A percentile compares a stretch with the other conserved stretches of the same genome.
Evolutionary conservation across 805 yeast species (phyloP).

Genomic region (Cyberlindnera xylosilytica): DNA sequence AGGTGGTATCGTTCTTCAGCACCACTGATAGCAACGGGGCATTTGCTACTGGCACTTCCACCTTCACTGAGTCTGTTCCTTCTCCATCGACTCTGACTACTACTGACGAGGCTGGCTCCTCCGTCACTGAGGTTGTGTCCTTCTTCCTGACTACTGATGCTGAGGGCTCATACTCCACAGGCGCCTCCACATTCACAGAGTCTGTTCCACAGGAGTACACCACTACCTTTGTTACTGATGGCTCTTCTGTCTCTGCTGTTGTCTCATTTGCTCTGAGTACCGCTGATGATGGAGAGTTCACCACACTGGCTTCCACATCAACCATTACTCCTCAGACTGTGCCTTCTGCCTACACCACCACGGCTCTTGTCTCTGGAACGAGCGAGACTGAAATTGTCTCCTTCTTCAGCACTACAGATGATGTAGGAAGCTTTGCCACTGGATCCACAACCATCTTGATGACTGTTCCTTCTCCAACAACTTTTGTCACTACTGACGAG

Average conservation of each 20-base stretch:
- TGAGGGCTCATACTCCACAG: background rate
- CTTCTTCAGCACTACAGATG: slow-evolving; percentile 8
- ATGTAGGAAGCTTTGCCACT: slow-evolving; percentile 3
- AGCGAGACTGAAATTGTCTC: slow-evolving; percentile 3
- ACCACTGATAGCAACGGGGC: slow-evolving; percentile 7
- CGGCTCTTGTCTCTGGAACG: background rate
- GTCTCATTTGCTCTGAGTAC: background rate
- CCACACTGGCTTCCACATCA: background rate
- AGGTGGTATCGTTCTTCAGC: slow-evolving; percentile 6
- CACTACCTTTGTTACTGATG: too few relatives aligned
- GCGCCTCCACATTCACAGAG: background rate
- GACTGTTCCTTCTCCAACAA: background rate
- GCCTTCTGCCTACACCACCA: background rate
- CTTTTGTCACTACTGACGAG: background rate
- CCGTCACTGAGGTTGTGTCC: background rate
- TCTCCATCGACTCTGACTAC: background rate
- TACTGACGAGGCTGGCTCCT: background rate
- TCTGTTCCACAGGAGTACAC: background rate
- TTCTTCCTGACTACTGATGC: background rate
- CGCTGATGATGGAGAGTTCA: background rate
- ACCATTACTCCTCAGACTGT: background rate
- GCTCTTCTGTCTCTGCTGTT: background rate
- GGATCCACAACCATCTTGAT: slow-evolving; percentile 1
- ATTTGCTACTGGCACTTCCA: slow-evolving; percentile 2
- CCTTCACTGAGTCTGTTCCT: background rate